These are phyloP conservation scores for Podospora australis DNA, from an alignment of 495 filamentous ascomycete species.

Conservation along the genomic window DNA sequence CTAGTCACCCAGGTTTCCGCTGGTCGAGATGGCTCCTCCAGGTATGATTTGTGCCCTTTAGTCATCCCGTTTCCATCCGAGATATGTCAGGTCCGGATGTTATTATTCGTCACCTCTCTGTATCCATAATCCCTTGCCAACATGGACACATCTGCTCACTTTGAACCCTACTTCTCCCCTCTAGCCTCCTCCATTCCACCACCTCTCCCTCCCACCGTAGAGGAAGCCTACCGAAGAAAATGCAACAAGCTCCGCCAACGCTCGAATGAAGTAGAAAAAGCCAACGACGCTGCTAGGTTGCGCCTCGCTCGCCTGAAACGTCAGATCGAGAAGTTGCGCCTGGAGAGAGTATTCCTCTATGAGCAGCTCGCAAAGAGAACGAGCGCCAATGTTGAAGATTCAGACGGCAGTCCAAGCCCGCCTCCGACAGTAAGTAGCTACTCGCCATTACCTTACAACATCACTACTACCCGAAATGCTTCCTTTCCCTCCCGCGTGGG, in stretches of 20 bases:
- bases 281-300: slow-evolving; percentile 71
- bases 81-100: too few species aligned
- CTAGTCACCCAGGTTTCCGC: too few species aligned
- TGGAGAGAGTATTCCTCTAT: slow-evolving; percentile 83
- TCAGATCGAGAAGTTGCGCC: slow-evolving; percentile 81
- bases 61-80: too few species aligned
- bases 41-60: too few species aligned
- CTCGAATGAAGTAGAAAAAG: slow-evolving; percentile 80
- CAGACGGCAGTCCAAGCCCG: slow-evolving; percentile 64
- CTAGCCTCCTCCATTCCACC: slow-evolving; percentile 47
- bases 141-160: slow-evolving; percentile 1
- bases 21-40: too few species aligned
- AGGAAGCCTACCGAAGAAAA: slow-evolving; percentile 93
- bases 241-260: slow-evolving; percentile 92
- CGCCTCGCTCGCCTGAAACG: slow-evolving; percentile 75
- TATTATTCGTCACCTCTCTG: too few species aligned
- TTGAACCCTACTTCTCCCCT: slow-evolving; percentile 1
- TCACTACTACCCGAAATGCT: neutral
- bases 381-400: slow-evolving; percentile 70
- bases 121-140: neutral
- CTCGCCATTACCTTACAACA: slow-evolving; percentile 8
- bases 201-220: slow-evolving; percentile 83
- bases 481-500: slow-evolving; percentile 10
- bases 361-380: slow-evolving; percentile 82
- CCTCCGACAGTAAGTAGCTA: slow-evolving; percentile 57